phyloP scores from a whole-genome alignment of 257 asterid species.

The Scutellaria galericulata region DNA sequence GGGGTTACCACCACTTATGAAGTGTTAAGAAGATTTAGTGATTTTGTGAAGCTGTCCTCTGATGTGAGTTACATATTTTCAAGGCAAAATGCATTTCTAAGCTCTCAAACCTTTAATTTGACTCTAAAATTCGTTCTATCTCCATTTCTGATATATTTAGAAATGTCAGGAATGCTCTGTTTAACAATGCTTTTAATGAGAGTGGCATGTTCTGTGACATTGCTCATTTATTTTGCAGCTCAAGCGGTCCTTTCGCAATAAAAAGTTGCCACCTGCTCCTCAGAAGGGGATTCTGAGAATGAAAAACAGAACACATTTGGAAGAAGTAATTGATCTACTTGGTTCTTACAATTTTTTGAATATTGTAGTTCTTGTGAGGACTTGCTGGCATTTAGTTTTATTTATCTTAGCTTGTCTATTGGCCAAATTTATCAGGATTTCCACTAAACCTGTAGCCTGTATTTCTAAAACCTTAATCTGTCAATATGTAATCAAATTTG shows the following conservation, averaged over 20 bases:
- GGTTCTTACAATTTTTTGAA: conserved; percentile 3
- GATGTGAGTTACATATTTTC: conserved; percentile 53
- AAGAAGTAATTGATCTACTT: conserved; percentile 48
- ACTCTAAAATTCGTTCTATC: conserved; percentile 13
- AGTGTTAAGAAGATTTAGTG: conserved; percentile 68
- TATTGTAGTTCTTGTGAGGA: neutral
- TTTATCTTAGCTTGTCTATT: neutral
- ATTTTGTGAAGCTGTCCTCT: conserved; percentile 66
- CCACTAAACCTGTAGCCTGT: neutral
- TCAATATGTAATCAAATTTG: neutral
- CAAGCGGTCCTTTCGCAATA: conserved; percentile 56
- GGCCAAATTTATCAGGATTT: neutral
- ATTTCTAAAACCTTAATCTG: neutral
- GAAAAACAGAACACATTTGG: conserved; percentile 51
- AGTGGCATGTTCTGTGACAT: conserved; percentile 25
- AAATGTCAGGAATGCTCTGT: conserved; percentile 14
- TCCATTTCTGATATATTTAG: conserved; percentile 11
- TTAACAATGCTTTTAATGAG: conserved; percentile 25
- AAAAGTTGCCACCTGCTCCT: conserved; percentile 64
- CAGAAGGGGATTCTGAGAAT: conserved; percentile 59
- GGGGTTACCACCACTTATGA: conserved; percentile 61
- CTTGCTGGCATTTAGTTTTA: neutral
- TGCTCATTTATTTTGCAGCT: conserved; percentile 54
- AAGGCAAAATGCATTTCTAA: neutral
- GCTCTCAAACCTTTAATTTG: neutral